These are phyloP conservation scores for Carpinus fangiana DNA, from an alignment of 306 rosid genomes.

Conservation along the genomic window DNA sequence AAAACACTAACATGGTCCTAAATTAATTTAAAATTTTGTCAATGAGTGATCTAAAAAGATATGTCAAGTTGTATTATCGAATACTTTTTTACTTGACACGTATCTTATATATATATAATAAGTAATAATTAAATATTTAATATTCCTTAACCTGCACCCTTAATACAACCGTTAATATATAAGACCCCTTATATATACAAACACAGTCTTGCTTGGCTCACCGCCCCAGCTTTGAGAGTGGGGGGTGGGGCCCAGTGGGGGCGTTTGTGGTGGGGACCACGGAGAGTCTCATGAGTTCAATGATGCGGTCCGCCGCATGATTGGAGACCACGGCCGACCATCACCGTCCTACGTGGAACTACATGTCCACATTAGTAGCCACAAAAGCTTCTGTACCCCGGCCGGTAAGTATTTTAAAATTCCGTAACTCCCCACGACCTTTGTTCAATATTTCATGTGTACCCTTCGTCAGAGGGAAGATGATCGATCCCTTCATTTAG, in stretches of 20 bases:
- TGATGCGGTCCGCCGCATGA: conserved; percentile 74
- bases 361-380: conserved; percentile 40
- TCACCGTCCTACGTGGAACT: conserved; percentile 75
- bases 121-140: neutral
- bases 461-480: neutral
- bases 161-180: neutral
- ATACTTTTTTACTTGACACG: too few relatives aligned
- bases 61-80: too few relatives aligned
- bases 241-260: neutral
- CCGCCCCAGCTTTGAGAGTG: conserved; percentile 30
- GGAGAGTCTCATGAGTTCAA: conserved; percentile 30
- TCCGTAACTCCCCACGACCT: neutral
- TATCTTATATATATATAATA: neutral
- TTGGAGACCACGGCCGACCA: conserved; percentile 67
- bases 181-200: neutral
- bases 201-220: neutral
- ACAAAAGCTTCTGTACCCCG: neutral
- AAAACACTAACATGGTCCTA: too few relatives aligned
- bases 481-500: too few relatives aligned
- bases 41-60: too few relatives aligned
- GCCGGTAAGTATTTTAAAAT: too few relatives aligned
- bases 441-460: neutral
- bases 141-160: neutral
- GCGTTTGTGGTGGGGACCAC: conserved; percentile 50
- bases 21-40: too few relatives aligned